These are phyloP conservation scores for Emergomyces africanus DNA, from an alignment of 2,329 filamentous ascomycete genomes.

Conservation along the genomic window DNA sequence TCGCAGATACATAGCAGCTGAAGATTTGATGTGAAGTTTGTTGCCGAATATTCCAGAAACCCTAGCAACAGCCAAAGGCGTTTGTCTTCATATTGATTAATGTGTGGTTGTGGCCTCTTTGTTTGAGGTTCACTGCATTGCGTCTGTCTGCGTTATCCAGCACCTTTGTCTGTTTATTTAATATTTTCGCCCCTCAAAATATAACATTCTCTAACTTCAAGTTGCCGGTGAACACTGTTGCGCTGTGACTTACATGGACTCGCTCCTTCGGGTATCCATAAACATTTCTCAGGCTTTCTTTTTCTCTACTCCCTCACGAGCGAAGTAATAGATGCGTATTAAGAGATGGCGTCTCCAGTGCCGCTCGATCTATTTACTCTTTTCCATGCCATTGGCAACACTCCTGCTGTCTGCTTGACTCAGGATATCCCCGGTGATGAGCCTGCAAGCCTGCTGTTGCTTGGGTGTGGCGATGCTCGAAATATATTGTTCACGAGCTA, in stretches of 20 bases:
- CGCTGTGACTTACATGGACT: background rate
- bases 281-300: background rate
- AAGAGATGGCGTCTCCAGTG: conserved; percentile 9
- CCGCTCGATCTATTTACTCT: conserved; percentile 12
- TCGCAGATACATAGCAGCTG: background rate
- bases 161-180: background rate
- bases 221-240: background rate
- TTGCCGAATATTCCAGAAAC: background rate
- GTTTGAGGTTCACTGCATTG: background rate
- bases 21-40: background rate
- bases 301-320: background rate
- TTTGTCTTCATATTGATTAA: background rate
- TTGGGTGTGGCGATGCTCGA: conserved; percentile 46
- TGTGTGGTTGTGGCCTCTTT: background rate
- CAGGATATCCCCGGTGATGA: conserved; percentile 37
- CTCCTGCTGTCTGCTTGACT: conserved; percentile 39
- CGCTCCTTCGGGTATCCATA: background rate
- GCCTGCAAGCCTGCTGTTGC: conserved; percentile 39
- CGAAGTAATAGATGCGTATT: background rate
- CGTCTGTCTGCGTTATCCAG: too few species aligned
- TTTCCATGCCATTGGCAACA: conserved; percentile 36
- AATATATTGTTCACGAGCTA: conserved; percentile 45
- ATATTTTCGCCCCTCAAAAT: background rate
- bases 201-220: background rate
- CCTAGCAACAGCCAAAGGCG: background rate